Conservation (phyloP, 2,329 filamentous ascomycete species). For the Ophiostoma populinum region DNA sequence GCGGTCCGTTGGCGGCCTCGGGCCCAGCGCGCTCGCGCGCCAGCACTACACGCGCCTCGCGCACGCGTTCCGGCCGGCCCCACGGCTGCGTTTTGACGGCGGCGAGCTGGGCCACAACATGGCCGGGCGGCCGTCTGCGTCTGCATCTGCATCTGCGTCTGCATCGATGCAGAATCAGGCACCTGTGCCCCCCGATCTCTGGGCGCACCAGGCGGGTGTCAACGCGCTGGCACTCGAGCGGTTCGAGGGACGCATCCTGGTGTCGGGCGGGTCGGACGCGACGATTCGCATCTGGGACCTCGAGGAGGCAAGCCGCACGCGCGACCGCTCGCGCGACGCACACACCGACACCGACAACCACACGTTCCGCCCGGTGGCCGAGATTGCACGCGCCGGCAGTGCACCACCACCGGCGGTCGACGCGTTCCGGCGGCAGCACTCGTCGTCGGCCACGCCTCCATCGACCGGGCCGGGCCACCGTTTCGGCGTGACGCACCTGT, state of each 20-base stretch:
- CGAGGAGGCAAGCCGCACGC: conserved; percentile 39
- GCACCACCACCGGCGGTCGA: background rate
- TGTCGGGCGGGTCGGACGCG: conserved; percentile 75
- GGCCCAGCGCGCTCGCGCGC: conserved; percentile 45
- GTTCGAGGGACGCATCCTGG: conserved; percentile 61
- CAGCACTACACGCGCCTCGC: conserved; percentile 49
- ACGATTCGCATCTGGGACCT: conserved; percentile 80
- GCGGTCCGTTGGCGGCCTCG: conserved; percentile 45
- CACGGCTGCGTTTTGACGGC: conserved; percentile 54
- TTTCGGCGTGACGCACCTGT: conserved; percentile 58
- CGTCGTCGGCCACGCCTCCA: too few species aligned
- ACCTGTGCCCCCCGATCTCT: conserved; percentile 23
- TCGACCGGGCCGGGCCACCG: conserved; percentile 28
- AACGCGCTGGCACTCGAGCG: conserved; percentile 65
- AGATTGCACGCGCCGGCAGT: conserved; percentile 8
- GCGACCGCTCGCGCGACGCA: too few species aligned
- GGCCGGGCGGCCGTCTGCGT: conserved; percentile 4
- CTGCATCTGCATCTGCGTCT: too few species aligned
- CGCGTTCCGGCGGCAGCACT: background rate
- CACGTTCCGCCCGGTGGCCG: conserved; percentile 36
- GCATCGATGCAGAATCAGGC: too few species aligned
- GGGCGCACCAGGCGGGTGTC: conserved; percentile 63
- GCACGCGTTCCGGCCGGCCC: conserved; percentile 49
- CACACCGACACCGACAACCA: conserved; percentile 22
- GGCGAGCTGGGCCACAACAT: conserved; percentile 24